These are phyloP conservation scores for Rosellinia necatrix DNA, from an alignment of 2,329 filamentous ascomycete genomes.

Conservation along the genomic window DNA sequence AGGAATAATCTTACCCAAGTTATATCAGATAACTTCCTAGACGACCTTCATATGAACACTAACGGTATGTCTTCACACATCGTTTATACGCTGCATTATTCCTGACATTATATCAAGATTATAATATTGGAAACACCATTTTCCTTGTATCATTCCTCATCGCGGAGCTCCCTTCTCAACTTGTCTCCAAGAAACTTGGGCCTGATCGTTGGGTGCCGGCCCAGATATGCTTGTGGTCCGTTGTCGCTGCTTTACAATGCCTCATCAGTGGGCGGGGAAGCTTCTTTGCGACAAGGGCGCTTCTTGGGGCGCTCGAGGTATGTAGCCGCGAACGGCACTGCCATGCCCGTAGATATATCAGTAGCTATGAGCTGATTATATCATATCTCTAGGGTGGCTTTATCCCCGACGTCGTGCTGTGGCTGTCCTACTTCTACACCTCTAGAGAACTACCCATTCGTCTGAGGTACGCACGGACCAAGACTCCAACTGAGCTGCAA, in stretches of 20 bases:
- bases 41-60: conserved; percentile 52
- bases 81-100: background rate
- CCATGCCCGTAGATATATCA: background rate
- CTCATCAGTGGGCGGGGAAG: conserved; percentile 32
- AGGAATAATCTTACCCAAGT: conserved; percentile 63
- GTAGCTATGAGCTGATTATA: background rate
- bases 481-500: background rate
- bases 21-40: conserved; percentile 64
- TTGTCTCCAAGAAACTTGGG: conserved; percentile 58
- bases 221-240: conserved; percentile 40
- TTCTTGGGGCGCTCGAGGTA: conserved; percentile 39
- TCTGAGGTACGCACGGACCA: conserved; percentile 37
- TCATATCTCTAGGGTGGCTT: conserved; percentile 37
- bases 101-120: conserved; percentile 41
- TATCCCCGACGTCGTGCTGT: conserved; percentile 42
- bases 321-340: background rate
- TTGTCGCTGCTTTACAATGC: conserved; percentile 39
- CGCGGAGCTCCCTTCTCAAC: conserved; percentile 65
- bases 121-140: conserved; percentile 60
- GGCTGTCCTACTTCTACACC: conserved; percentile 44
- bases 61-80: conserved; percentile 47
- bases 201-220: conserved; percentile 42
- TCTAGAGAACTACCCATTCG: conserved; percentile 46
- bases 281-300: conserved; percentile 34
- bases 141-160: conserved; percentile 58